phyloP scores from a whole-genome alignment of 1,139 yeast species.

The Kodamaea alishanica region DNA sequence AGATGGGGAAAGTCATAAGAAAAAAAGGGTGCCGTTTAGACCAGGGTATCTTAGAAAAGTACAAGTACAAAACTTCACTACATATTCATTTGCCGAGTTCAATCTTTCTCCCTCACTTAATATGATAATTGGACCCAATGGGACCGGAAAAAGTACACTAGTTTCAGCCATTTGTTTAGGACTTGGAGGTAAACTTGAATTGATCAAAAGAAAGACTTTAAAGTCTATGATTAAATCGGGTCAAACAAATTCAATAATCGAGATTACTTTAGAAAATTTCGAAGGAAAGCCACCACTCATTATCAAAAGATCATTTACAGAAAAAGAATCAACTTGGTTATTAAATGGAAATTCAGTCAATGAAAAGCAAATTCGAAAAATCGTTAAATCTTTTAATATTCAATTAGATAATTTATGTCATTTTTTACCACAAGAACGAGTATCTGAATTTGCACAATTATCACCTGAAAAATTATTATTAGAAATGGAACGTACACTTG shows the following conservation, averaged over 20 bases:
- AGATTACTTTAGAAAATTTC: constrained; percentile 57
- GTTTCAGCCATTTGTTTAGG: constrained; percentile 94
- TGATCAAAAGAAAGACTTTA: constrained; percentile 74
- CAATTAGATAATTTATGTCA: constrained; percentile 92
- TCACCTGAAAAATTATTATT: constrained; percentile 69
- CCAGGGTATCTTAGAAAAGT: constrained; percentile 73
- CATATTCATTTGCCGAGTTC: constrained; percentile 76
- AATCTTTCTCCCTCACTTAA: constrained; percentile 79
- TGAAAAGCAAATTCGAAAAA: constrained; percentile 44
- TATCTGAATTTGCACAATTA: constrained; percentile 84
- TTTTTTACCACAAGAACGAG: constrained; percentile 92
- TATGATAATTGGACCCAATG: constrained; percentile 96
- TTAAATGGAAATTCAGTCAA: constrained; percentile 45
- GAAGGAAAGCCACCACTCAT: constrained; percentile 25
- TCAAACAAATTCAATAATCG: constrained; percentile 51
- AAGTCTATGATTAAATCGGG: constrained; percentile 81
- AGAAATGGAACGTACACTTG: constrained; percentile 82
- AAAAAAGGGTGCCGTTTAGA: constrained; percentile 17
- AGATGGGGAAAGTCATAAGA: too few relatives aligned
- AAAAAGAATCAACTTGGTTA: constrained; percentile 56
- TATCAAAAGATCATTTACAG: constrained; percentile 38
- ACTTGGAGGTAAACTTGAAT: constrained; percentile 73
- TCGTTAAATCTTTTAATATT: constrained; percentile 56
- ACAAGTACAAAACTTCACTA: constrained; percentile 71
- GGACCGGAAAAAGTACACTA: constrained; percentile 91